Base-by-base conservation (phyloP, 345 rosid genomes). In the Acer yangbiense region DNA sequence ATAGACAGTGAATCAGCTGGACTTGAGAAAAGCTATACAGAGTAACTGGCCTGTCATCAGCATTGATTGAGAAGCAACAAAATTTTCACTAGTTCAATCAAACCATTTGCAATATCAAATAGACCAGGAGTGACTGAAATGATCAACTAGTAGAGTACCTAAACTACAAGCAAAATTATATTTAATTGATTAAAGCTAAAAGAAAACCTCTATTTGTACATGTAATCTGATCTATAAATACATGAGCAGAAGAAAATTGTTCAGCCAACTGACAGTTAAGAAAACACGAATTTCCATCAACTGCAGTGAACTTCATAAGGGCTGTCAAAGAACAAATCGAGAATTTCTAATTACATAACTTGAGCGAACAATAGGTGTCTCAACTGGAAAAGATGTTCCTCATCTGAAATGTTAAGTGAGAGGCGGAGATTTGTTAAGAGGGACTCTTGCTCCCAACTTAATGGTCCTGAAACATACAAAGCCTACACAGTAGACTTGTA, bases 361-460 rank as follows among this genome's bases (percentile, higher is more conserved):
- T 83, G 76, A 62, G 85, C 2, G 29, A 87, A 81, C 48, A 86
- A 72, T 4, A 86, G 70, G 48, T 75, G 83, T 74, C 76, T 84
- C 23, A 86, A 77, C 82, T 79, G 82, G 78, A 71, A 39, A 66
- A 81, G 77, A 73, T 87, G 85, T 74, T 87, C 90, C 68, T 87
- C 86, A 8, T 87, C 85, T 10, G 88, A 85, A 71, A 87, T 83
- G 75, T 87, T 76, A 62, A 83, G 88, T 57, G 16, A 77, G 67
- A 68, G 65, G 14, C 85, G 84, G 58, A 87, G 90, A 80, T 87
- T 85, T 27, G 88, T 83, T 78, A 83, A 64, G 66, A 87, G 73
- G 57, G 76, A 66, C 57, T 87, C 86, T 68, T 82, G 85, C 68
- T 78, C 90, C 88, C 88, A 87, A 82, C 81, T 79, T 73, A 87